phyloP scores from a whole-genome alignment of 148 eudicot species.

The Diospyros kaki region DNA sequence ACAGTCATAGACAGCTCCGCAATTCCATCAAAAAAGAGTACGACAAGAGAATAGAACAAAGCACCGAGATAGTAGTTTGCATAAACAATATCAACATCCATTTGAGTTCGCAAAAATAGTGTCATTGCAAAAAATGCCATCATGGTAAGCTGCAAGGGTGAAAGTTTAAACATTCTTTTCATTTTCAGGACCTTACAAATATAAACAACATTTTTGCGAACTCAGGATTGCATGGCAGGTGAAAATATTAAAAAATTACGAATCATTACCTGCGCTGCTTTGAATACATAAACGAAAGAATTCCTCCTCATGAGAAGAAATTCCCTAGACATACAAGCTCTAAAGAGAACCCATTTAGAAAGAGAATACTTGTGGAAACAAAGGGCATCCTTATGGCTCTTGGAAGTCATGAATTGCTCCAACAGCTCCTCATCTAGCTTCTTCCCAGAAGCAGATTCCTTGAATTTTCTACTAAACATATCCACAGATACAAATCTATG shows the following conservation, averaged over 20 bases:
- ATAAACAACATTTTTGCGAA: neutral
- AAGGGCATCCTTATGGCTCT: slow-evolving; percentile 41
- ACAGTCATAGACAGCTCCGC: slow-evolving; percentile 71
- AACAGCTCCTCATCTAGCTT: slow-evolving; percentile 42
- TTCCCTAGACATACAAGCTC: slow-evolving; percentile 72
- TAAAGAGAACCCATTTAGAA: slow-evolving; percentile 59
- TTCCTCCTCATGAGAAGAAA: slow-evolving; percentile 72
- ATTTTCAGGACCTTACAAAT: neutral
- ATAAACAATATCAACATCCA: slow-evolving; percentile 47
- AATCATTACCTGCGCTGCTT: slow-evolving; percentile 51
- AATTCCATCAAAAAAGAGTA: slow-evolving; percentile 60
- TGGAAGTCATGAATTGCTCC: slow-evolving; percentile 32
- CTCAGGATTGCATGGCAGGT: neutral
- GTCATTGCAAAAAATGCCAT: slow-evolving; percentile 59
- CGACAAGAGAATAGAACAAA: slow-evolving; percentile 52
- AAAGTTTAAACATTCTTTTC: neutral
- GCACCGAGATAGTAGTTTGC: slow-evolving; percentile 61
- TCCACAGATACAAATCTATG: slow-evolving; percentile 47
- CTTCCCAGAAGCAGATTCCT: slow-evolving; percentile 41
- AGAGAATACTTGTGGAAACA: slow-evolving; percentile 43
- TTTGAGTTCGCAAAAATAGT: slow-evolving; percentile 51
- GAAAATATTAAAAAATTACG: neutral
- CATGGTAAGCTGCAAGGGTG: slow-evolving; percentile 49
- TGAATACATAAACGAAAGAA: slow-evolving; percentile 61
- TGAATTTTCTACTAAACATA: slow-evolving; percentile 41